Conservation (phyloP, 169 alveolate genomes). For the Eimeria nieschulzi region DNA sequence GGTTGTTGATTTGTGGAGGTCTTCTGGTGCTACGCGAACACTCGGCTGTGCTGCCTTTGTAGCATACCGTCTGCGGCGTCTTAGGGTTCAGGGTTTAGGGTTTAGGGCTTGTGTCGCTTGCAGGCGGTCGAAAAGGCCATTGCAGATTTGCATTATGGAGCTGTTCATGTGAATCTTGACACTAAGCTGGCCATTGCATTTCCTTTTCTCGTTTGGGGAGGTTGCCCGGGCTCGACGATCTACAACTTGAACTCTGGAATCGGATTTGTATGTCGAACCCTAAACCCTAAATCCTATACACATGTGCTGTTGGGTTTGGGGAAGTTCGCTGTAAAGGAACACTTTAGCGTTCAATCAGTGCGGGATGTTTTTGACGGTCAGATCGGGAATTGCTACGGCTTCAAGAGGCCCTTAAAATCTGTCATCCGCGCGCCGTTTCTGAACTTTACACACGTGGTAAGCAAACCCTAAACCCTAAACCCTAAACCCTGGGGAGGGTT, state of each 20-base stretch:
- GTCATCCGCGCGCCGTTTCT: slow-evolving; percentile 64
- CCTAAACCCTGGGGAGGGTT: background rate
- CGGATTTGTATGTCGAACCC: slow-evolving; percentile 29
- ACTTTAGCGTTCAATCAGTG: background rate
- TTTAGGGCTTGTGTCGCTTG: background rate
- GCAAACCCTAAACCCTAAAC: background rate
- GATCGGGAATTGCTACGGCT: slow-evolving; percentile 71
- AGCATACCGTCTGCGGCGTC: background rate
- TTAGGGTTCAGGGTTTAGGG: background rate
- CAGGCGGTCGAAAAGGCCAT: slow-evolving; percentile 63
- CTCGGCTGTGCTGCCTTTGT: too few species aligned
- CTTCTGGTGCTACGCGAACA: too few species aligned
- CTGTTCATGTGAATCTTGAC: slow-evolving; percentile 51
- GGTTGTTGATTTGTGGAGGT: too few species aligned
- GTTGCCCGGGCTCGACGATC: slow-evolving; percentile 24
- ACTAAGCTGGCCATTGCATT: slow-evolving; percentile 52
- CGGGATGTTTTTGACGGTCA: background rate
- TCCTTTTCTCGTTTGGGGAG: slow-evolving; percentile 73
- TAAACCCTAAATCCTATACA: background rate
- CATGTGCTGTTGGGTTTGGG: background rate
- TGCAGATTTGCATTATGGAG: slow-evolving; percentile 59
- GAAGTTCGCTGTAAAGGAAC: background rate
- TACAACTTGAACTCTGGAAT: slow-evolving; percentile 65
- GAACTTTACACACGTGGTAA: slow-evolving; percentile 65
- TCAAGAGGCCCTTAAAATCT: slow-evolving; percentile 47